Conservation (phyloP, 2,329 filamentous ascomycete species). For the Microcyclospora pomicola region DNA sequence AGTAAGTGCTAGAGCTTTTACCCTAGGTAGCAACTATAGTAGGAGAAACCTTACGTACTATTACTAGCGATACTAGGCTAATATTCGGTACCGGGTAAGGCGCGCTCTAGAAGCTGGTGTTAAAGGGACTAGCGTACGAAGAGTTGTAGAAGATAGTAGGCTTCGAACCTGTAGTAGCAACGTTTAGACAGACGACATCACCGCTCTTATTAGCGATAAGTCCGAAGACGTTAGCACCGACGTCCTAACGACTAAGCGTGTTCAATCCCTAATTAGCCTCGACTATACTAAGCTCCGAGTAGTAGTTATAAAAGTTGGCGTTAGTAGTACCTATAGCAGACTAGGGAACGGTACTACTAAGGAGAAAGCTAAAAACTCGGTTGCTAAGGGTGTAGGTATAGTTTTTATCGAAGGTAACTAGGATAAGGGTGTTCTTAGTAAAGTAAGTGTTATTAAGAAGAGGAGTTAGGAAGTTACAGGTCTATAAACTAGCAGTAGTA, state of each 20-base stretch:
- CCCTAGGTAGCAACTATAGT: not conserved
- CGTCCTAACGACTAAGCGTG: conserved; percentile 28
- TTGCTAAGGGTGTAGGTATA: conserved; percentile 16
- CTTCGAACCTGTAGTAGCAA: not conserved
- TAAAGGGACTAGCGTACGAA: not conserved
- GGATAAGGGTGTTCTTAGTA: conserved; percentile 56
- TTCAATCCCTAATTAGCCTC: conserved; percentile 27
- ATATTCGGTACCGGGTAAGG: not conserved
- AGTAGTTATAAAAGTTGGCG: not conserved
- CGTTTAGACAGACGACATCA: conserved; percentile 7
- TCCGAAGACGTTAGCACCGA: conserved; percentile 27
- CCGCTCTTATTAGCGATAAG: conserved; percentile 16
- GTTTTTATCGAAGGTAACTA: conserved; percentile 56
- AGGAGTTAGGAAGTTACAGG: conserved; percentile 49
- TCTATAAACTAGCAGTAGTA: conserved; percentile 43
- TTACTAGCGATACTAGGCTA: not conserved
- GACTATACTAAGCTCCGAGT: conserved; percentile 23
- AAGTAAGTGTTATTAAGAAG: conserved; percentile 52
- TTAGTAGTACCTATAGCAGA: not conserved
- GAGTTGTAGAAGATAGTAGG: not conserved
- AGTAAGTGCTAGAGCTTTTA: not conserved
- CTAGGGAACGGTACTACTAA: not conserved
- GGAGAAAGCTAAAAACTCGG: not conserved
- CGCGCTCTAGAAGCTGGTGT: not conserved
- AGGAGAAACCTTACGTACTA: not conserved